Percentiles rank a stretch among this genome's conserved stretches.
Evolutionary conservation across 169 alveolate genomes (phyloP).

Genomic region (Plasmodium relictum): DNA sequence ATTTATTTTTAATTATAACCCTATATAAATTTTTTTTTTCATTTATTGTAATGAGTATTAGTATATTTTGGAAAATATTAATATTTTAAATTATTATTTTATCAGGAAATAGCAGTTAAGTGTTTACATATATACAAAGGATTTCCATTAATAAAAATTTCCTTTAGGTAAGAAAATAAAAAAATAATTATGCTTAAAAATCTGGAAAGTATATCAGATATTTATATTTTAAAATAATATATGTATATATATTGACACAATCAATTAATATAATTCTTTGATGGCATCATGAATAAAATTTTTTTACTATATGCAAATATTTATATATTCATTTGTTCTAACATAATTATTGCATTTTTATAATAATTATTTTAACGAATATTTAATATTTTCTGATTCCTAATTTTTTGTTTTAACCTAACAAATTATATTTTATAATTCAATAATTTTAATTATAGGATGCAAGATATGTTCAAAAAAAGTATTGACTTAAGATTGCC

Average conservation of each 20-base stretch:
- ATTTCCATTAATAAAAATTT: conserved; percentile 59
- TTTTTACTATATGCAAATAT: neutral
- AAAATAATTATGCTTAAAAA: neutral
- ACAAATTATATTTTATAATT: neutral
- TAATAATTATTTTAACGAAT: neutral
- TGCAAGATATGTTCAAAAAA: conserved; percentile 72
- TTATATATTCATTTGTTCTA: neutral
- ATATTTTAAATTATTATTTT: neutral
- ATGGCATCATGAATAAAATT: no score
- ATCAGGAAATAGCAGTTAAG: conserved; percentile 71
- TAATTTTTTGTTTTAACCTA: neutral
- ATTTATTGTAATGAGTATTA: neutral
- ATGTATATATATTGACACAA: neutral
- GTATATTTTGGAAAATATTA: neutral
- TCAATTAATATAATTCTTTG: no score
- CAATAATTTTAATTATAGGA: conserved; percentile 11
- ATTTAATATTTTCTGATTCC: neutral
- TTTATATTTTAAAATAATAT: neutral
- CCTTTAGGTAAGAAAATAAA: conserved; percentile 37
- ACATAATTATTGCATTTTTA: neutral
- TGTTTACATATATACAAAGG: conserved; percentile 54
- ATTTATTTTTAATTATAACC: neutral
- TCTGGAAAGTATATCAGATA: neutral
- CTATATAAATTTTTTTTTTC: neutral
- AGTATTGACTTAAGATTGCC: conserved; percentile 58